Base-by-base conservation (phyloP, 805 yeast genomes). In the Saturnispora besseyi region DNA sequence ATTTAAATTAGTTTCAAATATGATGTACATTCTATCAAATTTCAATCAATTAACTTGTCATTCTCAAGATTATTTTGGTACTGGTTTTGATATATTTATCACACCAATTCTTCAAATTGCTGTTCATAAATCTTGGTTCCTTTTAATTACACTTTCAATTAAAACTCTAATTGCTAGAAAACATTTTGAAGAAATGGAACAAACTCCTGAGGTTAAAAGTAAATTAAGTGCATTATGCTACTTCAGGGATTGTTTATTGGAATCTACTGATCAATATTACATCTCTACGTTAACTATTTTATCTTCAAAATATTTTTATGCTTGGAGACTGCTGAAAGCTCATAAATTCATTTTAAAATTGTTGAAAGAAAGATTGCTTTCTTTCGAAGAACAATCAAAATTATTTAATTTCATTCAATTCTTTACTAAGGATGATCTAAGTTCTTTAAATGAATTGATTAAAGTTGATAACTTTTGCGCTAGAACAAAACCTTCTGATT, bases 321-420 rank as follows among this genome's bases (percentile, higher is more conserved):
- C 88, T 2, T 80, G 82, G 80, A 75, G 84, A 63, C 73, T 83
- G 60, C 71, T 78, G 34, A 82, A 81, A 57, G 82, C 85, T 0
- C 77, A 76, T 46, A 62, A 62, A 5, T 72, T 67, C 42, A 57
- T 79, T 21, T 54, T 73, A 11, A 66, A 63, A 24, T 47, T 74
- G 4, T 50, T 77, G 10, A 61, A 57, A 30, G 57, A 57, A 18
- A 41, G 44, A 22, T 18, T 34, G 10, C 18, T 55, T 30, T 21
- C 24, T 9, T 50, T 46, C 13, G 44, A 47, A 12, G 30, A 44
- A 21, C 26, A 40, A 29, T 10, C 18, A 26, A 26, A 49, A 26
- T 22, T 40, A 18, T 51, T 48, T 13, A 56, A 61, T 45, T 43
- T 59, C 15, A 52, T 65, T 15, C 53, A 50, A 12, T 48, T 50